These are phyloP conservation scores for Trichoderma sp. DNA, from an alignment of 2,329 filamentous ascomycete genomes.

Conservation along the genomic window DNA sequence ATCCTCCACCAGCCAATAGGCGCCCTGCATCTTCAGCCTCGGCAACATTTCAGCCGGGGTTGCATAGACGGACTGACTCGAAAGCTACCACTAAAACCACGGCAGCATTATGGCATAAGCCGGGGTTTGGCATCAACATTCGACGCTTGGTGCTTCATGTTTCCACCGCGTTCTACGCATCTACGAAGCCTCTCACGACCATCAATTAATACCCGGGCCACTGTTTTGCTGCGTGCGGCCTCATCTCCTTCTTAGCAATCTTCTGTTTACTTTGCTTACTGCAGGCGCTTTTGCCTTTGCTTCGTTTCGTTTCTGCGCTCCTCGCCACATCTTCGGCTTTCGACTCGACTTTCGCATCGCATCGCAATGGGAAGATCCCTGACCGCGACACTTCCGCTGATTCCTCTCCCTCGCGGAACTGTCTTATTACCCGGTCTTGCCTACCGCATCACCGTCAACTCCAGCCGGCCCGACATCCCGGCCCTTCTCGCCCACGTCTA, in stretches of 20 bases:
- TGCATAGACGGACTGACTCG: conserved; percentile 11
- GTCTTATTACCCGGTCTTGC: conserved; percentile 85
- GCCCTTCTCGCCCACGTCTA: conserved; percentile 85
- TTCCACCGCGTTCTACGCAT: conserved; percentile 5
- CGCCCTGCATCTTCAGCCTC: conserved; percentile 14
- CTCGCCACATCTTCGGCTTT: not conserved
- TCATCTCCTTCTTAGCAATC: not conserved
- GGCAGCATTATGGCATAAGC: conserved; percentile 3
- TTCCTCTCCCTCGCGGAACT: conserved; percentile 75
- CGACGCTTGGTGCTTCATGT: not conserved
- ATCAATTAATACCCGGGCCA: conserved; percentile 6
- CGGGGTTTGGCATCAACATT: conserved; percentile 10
- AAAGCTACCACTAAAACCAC: conserved; percentile 11
- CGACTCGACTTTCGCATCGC: not conserved
- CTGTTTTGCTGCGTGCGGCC: not conserved
- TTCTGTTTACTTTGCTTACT: not conserved
- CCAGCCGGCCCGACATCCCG: conserved; percentile 79
- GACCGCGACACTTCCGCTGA: conserved; percentile 63
- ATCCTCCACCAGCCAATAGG: conserved; percentile 1
- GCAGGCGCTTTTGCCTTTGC: not conserved
- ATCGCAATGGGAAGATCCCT: conserved; percentile 41
- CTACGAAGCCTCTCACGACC: not conserved
- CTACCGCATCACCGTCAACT: conserved; percentile 77
- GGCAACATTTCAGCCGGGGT: conserved; percentile 11
- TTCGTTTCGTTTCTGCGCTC: not conserved